These are phyloP conservation scores for Neopestalotiopsis sp. DNA, from an alignment of 2,329 filamentous ascomycete species.

Conservation along the genomic window DNA sequence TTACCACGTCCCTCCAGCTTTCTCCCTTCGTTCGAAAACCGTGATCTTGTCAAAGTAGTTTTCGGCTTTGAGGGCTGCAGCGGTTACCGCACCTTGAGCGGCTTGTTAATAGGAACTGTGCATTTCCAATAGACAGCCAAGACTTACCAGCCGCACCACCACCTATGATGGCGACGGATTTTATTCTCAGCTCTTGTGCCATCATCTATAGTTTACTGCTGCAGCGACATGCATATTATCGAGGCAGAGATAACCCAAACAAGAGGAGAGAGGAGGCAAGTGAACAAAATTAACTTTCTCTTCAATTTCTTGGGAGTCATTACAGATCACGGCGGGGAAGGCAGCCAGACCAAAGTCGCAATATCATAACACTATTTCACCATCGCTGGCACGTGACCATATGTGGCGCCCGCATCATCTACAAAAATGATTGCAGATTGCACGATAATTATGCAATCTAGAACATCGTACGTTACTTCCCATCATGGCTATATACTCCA, in stretches of 20 bases:
- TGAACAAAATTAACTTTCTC: too few relatives aligned
- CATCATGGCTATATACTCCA: too few relatives aligned
- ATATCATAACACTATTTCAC: conserved; percentile 21
- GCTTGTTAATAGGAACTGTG: background rate
- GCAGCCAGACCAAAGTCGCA: conserved; percentile 18
- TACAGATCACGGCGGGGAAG: conserved; percentile 4
- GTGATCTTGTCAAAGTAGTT: conserved; percentile 46
- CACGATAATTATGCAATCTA: background rate
- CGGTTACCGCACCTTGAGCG: conserved; percentile 48
- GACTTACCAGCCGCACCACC: conserved; percentile 46
- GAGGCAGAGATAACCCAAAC: background rate
- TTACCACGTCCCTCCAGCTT: conserved; percentile 51
- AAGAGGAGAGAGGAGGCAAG: background rate
- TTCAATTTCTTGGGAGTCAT: background rate
- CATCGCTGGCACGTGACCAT: conserved; percentile 24
- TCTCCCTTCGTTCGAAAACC: conserved; percentile 48
- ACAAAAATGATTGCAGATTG: background rate
- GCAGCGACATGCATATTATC: background rate
- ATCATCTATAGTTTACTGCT: conserved; percentile 17
- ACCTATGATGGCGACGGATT: conserved; percentile 48
- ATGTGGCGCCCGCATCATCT: conserved; percentile 5
- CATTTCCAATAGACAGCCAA: background rate
- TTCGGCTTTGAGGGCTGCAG: conserved; percentile 51
- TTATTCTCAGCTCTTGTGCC: conserved; percentile 32
- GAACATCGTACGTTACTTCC: background rate